Evolutionary conservation across 2,329 filamentous ascomycete genomes (phyloP).

Genomic region (Paraphaeosphaeria sporulosa): DNA sequence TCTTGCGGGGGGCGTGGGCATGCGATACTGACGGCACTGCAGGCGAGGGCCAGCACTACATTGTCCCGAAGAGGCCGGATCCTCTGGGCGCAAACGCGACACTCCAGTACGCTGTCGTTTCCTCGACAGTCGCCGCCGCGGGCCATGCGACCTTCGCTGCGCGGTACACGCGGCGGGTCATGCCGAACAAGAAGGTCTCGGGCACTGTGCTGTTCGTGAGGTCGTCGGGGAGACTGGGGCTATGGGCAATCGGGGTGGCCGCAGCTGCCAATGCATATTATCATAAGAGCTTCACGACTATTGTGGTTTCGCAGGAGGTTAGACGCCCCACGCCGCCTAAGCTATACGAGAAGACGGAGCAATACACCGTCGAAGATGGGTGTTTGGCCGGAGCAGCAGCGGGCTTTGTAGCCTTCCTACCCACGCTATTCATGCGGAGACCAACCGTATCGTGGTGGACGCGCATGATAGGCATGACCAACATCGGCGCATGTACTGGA

Average conservation of each 20-base stretch:
- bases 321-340: conserved; percentile 26
- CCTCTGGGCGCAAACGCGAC: conserved; percentile 40
- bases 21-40: conserved; percentile 13
- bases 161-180: conserved; percentile 23
- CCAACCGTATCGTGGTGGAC: conserved; percentile 32
- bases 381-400: conserved; percentile 32
- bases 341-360: conserved; percentile 33
- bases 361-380: conserved; percentile 37
- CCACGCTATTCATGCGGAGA: conserved; percentile 30
- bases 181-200: conserved; percentile 19
- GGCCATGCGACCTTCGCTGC: conserved; percentile 35
- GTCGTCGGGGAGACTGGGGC: conserved; percentile 31
- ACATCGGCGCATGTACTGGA: conserved; percentile 35
- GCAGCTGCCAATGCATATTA: conserved; percentile 37
- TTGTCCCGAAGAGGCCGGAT: conserved; percentile 36
- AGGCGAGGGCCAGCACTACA: conserved; percentile 38
- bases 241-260: conserved; percentile 29
- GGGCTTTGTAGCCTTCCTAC: conserved; percentile 32
- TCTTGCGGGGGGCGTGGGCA: not conserved
- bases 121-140: conserved; percentile 35
- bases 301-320: conserved; percentile 21
- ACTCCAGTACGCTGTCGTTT: conserved; percentile 32
- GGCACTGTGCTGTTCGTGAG: conserved; percentile 31
- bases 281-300: conserved; percentile 26
- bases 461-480: conserved; percentile 32